phyloP scores from a whole-genome alignment of 192 early-diverging fungal genomes.

The Coemansia sp. region DNA sequence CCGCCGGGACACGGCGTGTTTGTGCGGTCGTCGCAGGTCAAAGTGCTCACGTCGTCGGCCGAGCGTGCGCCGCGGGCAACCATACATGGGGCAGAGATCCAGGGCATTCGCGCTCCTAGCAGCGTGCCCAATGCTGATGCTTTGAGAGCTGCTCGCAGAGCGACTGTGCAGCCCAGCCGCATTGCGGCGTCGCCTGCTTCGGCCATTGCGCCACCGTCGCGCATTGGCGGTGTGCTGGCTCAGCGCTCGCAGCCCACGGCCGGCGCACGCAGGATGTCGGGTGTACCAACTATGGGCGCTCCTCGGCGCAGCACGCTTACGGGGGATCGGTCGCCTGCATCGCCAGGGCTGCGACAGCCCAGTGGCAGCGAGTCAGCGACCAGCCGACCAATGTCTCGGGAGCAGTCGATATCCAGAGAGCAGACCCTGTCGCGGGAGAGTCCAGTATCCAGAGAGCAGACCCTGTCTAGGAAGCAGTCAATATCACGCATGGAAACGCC shows the following conservation, averaged over 20 bases:
- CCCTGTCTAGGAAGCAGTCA: neutral
- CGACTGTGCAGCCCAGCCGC: constrained; percentile 23
- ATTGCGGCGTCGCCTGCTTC: constrained; percentile 7
- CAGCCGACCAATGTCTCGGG: constrained; percentile 26
- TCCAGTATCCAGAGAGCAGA: neutral
- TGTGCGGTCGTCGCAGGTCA: constrained; percentile 68
- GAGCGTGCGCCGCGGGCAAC: constrained; percentile 13
- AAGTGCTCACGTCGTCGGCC: constrained; percentile 13
- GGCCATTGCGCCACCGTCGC: constrained; percentile 17
- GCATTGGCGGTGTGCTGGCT: constrained; percentile 13
- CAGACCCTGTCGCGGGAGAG: neutral
- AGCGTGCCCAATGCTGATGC: constrained; percentile 14
- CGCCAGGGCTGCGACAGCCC: constrained; percentile 10
- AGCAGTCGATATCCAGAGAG: constrained; percentile 6
- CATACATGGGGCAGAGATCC: constrained; percentile 29
- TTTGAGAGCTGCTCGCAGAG: constrained; percentile 17
- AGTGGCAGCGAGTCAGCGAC: constrained; percentile 18
- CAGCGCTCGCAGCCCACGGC: too few species aligned
- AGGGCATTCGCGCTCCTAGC: constrained; percentile 12
- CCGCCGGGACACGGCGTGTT: constrained; percentile 71
- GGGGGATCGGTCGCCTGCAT: constrained; percentile 13
- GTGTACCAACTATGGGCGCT: constrained; percentile 10
- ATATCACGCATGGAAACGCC: constrained; percentile 9
- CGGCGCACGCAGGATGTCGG: neutral
- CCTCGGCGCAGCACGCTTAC: constrained; percentile 28